Evolutionary conservation across 495 filamentous ascomycete genomes (phyloP), one percentile per base, ranked within the genome.

Genomic region (Patellaria atrata): DNA sequence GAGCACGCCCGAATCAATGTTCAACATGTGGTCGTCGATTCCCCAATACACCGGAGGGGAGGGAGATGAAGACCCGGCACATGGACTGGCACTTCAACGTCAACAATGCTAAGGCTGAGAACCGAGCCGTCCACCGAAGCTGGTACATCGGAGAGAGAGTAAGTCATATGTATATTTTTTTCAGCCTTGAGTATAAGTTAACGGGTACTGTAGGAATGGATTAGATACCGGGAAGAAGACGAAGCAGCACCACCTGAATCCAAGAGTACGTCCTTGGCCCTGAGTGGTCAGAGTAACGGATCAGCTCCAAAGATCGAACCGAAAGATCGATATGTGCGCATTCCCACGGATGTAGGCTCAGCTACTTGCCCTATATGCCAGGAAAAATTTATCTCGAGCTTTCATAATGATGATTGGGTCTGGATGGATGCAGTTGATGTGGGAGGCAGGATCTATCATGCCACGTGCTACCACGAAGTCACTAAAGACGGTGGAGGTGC

Each of bases 1-100:
- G 83, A 39, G 64, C 74, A 22, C 67, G 77, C 23, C 79, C 87
- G 4, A 80, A 84, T 38, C 75, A 82, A 41, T 97, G 89, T 54
- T 77, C 72, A 16, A 86, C 86, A 23, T 97, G 89, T 60, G 89
- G 86, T 31, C 74, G 83, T 22, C 77, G 89, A 3, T 97, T 96
- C 52, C 63, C 64, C 21, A 64, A 71, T 14, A 78, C 76, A 16
- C 77, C 80, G 27, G 70, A 82, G 43, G 87, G 84, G 18, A 79
- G 73, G 41, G 70, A 72, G 48, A 76, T 75, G 58, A 96, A 96
- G 58, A 77, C 78, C n/a, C 72, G 79, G 1, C 89, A 97, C 59
- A 68, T 94, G 55, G 89, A 97, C 54, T 96, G 87, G 89, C 89
- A 97, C 55, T 97, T 97, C 62, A 71, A 75, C 19, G 87, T 87